Evolutionary conservation across 768 basidiomycete species (phyloP).

Genomic region (Lenzites betulinus): DNA sequence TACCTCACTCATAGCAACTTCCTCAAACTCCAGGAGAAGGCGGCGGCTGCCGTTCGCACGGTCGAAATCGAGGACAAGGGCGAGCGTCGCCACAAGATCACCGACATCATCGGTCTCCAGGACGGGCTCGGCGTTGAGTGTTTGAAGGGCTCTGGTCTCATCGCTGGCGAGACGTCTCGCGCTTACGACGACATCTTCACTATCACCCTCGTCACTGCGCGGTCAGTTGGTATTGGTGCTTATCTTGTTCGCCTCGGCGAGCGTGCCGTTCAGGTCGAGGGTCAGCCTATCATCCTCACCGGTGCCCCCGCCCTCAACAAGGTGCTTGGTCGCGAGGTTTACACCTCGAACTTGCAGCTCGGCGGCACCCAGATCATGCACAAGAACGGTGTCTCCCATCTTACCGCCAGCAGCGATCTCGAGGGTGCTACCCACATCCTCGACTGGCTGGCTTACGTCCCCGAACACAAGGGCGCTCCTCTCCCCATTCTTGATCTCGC

Average conservation of each 20-base stretch:
- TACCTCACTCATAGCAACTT: slow-evolving; percentile 94
- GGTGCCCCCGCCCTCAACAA: slow-evolving; percentile 98
- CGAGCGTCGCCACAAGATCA: slow-evolving; percentile 91
- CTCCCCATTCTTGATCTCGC: slow-evolving; percentile 75
- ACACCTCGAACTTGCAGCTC: slow-evolving; percentile 97
- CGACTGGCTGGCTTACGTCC: slow-evolving; percentile 93
- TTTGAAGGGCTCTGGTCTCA: slow-evolving; percentile 93
- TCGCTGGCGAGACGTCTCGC: slow-evolving; percentile 96
- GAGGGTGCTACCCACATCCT: slow-evolving; percentile 94
- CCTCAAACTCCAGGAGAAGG: slow-evolving; percentile 88
- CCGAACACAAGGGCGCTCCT: slow-evolving; percentile 75
- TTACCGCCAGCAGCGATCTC: slow-evolving; percentile 92
- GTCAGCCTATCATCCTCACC: slow-evolving; percentile 98
- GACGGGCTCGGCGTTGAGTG: slow-evolving; percentile 97
- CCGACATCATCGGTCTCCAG: slow-evolving; percentile 95
- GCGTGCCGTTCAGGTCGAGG: slow-evolving; percentile 97
- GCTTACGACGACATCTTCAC: slow-evolving; percentile 99
- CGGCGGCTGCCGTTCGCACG: slow-evolving; percentile 72
- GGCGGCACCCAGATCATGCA: slow-evolving; percentile 99
- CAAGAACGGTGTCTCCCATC: slow-evolving; percentile 98
- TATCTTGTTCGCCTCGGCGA: slow-evolving; percentile 98
- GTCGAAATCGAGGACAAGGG: slow-evolving; percentile 84
- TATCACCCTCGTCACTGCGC: slow-evolving; percentile 96
- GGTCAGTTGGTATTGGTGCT: slow-evolving; percentile 98
- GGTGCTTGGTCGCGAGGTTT: slow-evolving; percentile 97